A percentile compares a stretch with the other conserved stretches of the same genome.
Conservation (phyloP, 2,329 filamentous ascomycete genomes). For the Pseudocercospora ulei region DNA sequence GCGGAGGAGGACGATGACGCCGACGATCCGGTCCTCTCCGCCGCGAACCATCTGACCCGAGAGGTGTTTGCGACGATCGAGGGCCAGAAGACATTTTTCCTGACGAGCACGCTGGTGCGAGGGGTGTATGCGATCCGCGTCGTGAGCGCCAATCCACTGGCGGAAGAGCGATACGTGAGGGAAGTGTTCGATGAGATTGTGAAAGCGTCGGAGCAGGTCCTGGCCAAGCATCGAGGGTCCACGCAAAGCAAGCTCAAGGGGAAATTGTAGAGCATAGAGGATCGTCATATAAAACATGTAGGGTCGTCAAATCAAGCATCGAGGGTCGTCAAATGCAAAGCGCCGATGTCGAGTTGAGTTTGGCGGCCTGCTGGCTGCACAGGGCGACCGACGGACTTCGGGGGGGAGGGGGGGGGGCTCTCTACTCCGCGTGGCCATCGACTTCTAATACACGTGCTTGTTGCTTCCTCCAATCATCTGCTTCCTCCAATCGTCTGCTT, state of each 20-base stretch:
- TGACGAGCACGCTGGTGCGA: constrained; percentile 66
- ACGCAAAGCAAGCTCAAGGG: neutral
- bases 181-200: constrained; percentile 67
- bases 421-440: too few relatives aligned
- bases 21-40: constrained; percentile 40
- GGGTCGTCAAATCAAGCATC: too few relatives aligned
- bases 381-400: too few relatives aligned
- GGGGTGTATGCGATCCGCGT: constrained; percentile 71
- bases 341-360: too few relatives aligned
- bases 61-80: constrained; percentile 68
- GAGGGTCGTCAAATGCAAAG: too few relatives aligned
- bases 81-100: constrained; percentile 63
- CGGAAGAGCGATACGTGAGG: constrained; percentile 62
- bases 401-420: too few relatives aligned
- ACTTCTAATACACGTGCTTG: too few relatives aligned
- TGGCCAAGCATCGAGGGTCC: constrained; percentile 24
- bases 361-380: too few relatives aligned
- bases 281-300: too few relatives aligned
- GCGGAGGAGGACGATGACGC: constrained; percentile 23
- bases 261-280: too few relatives aligned
- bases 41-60: constrained; percentile 60
- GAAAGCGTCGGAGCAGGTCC: constrained; percentile 50
- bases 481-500: too few relatives aligned
- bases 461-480: too few relatives aligned
- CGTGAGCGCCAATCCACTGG: constrained; percentile 59